phyloP scores from a whole-genome alignment of 305 asterid genomes.

The Vinca major region DNA sequence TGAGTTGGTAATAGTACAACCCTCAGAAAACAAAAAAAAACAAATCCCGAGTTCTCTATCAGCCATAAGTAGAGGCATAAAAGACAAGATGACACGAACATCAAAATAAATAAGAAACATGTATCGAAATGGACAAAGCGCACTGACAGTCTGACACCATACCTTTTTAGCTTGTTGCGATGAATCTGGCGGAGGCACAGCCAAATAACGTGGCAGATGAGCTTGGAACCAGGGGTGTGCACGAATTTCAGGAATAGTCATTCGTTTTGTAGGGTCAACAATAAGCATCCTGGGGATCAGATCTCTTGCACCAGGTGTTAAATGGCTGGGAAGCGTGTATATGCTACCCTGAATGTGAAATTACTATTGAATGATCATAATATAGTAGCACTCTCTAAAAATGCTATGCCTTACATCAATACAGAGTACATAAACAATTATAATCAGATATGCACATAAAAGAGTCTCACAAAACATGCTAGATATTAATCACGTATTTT shows the following conservation, averaged over 20 bases:
- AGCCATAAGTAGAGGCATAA: neutral
- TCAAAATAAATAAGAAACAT: neutral
- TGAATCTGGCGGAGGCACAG: constrained; percentile 87
- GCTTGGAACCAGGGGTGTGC: constrained; percentile 82
- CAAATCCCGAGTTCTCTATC: neutral
- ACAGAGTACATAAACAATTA: neutral
- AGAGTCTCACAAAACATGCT: constrained; percentile 12
- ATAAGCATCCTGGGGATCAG: constrained; percentile 84
- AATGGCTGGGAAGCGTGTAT: constrained; percentile 79
- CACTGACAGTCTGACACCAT: constrained; percentile 6
- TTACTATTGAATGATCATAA: constrained; percentile 19
- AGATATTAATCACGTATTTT: constrained; percentile 12
- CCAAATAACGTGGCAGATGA: constrained; percentile 80
- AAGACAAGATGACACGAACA: neutral
- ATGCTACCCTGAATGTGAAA: constrained; percentile 58
- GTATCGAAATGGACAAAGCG: neutral
- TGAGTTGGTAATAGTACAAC: neutral
- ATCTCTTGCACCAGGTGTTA: constrained; percentile 81
- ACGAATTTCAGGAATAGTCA: constrained; percentile 83
- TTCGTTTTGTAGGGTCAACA: constrained; percentile 87
- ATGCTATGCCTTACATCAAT: neutral
- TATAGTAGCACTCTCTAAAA: neutral
- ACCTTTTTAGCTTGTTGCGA: constrained; percentile 93
- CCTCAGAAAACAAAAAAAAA: neutral
- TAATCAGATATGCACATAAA: neutral